Percentiles rank a stretch among this genome's conserved stretches.
phyloP scores from a whole-genome alignment of 768 basidiomycete species.

The Phaeotremella skinneri region DNA sequence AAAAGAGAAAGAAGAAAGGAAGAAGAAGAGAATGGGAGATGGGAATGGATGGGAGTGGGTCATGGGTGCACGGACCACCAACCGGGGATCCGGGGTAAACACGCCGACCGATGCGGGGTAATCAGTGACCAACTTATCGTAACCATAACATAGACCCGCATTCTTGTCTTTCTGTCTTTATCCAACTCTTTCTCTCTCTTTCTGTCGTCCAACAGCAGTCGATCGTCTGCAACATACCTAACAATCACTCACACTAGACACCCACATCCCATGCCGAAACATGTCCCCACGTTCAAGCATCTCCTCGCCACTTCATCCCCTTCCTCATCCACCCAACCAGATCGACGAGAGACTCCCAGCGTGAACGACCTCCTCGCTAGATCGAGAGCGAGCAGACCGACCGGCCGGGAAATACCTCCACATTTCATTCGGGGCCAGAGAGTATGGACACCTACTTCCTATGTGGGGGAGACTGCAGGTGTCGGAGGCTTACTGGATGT shows the following conservation, averaged over 20 bases:
- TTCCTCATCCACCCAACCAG: conserved; percentile 1
- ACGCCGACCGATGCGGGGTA: conserved; percentile 15
- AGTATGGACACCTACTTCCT: conserved; percentile 15
- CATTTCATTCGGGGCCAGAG: conserved; percentile 11
- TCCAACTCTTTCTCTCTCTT: neutral
- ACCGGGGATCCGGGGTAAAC: neutral
- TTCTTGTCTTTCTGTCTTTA: too few species aligned
- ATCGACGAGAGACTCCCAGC: conserved; percentile 14
- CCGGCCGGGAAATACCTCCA: conserved; percentile 9
- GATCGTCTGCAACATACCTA: too few species aligned
- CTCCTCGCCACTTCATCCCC: conserved; percentile 23
- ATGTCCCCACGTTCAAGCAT: conserved; percentile 42
- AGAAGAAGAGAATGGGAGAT: neutral
- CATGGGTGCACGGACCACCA: neutral
- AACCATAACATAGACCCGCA: too few species aligned
- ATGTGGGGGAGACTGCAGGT: neutral
- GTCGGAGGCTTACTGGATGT: conserved; percentile 19
- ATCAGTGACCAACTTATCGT: too few species aligned
- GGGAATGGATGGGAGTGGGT: neutral
- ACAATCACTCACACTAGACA: neutral
- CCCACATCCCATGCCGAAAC: conserved; percentile 35
- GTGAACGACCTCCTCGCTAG: conserved; percentile 32
- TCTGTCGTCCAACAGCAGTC: neutral
- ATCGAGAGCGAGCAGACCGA: conserved; percentile 13
- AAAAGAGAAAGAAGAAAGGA: neutral